Conservation (phyloP, 345 rosid species). For the Turritis glabra region DNA sequence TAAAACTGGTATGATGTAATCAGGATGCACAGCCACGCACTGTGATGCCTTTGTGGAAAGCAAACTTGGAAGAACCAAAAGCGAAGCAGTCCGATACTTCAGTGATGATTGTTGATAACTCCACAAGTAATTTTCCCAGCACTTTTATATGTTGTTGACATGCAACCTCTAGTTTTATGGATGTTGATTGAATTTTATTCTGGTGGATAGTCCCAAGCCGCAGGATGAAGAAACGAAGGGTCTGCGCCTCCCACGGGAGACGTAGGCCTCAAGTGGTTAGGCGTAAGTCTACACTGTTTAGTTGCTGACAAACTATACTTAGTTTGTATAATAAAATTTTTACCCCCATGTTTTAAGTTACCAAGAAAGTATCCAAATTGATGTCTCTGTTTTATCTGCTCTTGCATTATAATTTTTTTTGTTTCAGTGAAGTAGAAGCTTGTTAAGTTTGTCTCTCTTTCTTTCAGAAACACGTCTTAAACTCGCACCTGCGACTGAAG, state of each 20-base stretch:
- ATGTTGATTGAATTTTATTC: conserved; percentile 53
- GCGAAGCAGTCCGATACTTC: conserved; percentile 71
- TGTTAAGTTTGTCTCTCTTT: conserved; percentile 16
- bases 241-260: conserved; percentile 52
- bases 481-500: conserved; percentile 75
- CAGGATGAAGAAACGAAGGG: conserved; percentile 69
- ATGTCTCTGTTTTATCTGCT: conserved; percentile 16
- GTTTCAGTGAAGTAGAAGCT: conserved; percentile 4
- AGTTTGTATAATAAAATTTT: background rate
- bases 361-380: background rate
- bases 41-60: conserved; percentile 80
- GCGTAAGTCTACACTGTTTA: conserved; percentile 59
- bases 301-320: conserved; percentile 29
- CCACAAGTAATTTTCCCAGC: conserved; percentile 62
- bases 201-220: conserved; percentile 73
- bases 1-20: conserved; percentile 18
- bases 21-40: conserved; percentile 93
- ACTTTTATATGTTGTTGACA: conserved; percentile 26
- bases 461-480: conserved; percentile 71
- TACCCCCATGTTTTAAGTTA: background rate
- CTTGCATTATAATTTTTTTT: background rate
- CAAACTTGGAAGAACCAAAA: conserved; percentile 81
- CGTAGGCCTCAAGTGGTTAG: conserved; percentile 65
- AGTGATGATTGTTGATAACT: conserved; percentile 67
- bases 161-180: conserved; percentile 25